Evolutionary conservation across 495 filamentous ascomycete genomes (phyloP), one percentile per base, ranked within the genome.

Genomic region (Saxophila tyrrhenica): DNA sequence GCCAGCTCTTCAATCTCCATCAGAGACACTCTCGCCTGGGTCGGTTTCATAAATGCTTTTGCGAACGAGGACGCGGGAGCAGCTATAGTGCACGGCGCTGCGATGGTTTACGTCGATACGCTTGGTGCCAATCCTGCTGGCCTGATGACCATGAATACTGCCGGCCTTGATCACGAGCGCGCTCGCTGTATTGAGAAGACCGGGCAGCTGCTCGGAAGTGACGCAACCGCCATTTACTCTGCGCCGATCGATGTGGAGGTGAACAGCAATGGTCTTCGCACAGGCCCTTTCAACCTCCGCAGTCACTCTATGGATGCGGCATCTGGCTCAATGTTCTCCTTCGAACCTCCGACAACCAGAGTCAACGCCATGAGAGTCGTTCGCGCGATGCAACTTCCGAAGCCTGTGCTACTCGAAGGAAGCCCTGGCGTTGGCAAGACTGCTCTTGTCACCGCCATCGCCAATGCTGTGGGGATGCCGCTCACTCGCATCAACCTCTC

Each of bases 371-470:
- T 97, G 76, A 76, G 90, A 65, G 84, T 99, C 24, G 76, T 89
- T 47, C 79, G 94, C 51, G 94, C 92, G n/a, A 72, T 97, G 48
- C 89, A 94, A 62, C 76, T 92, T 1, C 76, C 79, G 21, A 96
- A 94, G 60, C 89, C 94, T 23, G 89, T 97, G 50, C 74, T 99
- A 20, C 74, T 99, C 22, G 94, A 99, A 70, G 94, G 94, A 32
- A 95, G 84, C 59, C 94, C 94, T 20, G 94, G 94, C 60, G 94
- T 99, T 43, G 94, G 94, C 45, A 99, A 99, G 70, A 99, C 94
- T 0, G 94, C 89, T 16, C 78, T 99, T 8, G 77, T 99, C 3
- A 83, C 82, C 19, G 91, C 89, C 3, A 75, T 97, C 48, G 86
- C 92, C 1, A 75, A 75, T 57, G 80, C 85, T 23, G 79, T 86